Conservation (phyloP, 129 eudicot species). For the Helianthus annuus region HanXRQr2.0-SUNRISE NC_035435.2:160987548-160988047, state of each 20-base stretch:
- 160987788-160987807: not conserved
- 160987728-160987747: not conserved
- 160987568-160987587: too few species aligned
- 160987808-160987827: slow-evolving; percentile 15
- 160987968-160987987: too few species aligned
- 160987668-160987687: not conserved
- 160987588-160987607: too few species aligned
- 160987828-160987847: not conserved
- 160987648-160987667: not conserved
- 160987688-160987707: not conserved
- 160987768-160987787: not conserved
- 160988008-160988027: too few species aligned
- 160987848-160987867: too few species aligned
- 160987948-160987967: not conserved
- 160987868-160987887: not conserved
- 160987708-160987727: not conserved
- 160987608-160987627: too few species aligned
- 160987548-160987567: too few species aligned
- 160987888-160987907: not conserved
- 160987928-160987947: not conserved
- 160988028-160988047: too few species aligned
- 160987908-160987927: not conserved
- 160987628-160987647: too few species aligned
- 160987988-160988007: too few species aligned
- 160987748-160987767: not conserved